A percentile compares a stretch with the other conserved stretches of the same genome.
phyloP scores from a whole-genome alignment of 345 rosid genomes.

The Firmiana major region DNA sequence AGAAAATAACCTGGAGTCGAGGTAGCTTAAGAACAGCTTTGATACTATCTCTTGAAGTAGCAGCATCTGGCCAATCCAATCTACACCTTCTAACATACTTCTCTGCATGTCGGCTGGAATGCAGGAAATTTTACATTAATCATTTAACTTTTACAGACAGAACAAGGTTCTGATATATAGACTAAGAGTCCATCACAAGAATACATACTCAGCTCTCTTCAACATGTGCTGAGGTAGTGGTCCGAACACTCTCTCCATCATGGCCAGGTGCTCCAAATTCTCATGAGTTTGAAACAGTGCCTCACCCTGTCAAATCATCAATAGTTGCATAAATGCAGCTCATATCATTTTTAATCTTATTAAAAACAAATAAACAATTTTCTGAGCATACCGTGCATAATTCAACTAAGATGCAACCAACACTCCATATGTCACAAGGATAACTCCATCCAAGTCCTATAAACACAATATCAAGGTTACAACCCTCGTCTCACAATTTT shows the following conservation, averaged over 20 bases:
- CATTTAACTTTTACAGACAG: constrained; percentile 1
- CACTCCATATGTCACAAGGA: constrained; percentile 80
- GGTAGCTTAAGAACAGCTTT: constrained; percentile 70
- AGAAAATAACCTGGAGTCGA: constrained; percentile 44
- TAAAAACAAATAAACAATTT: not conserved
- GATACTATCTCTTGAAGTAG: constrained; percentile 65
- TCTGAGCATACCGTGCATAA: constrained; percentile 58
- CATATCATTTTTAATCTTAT: not conserved
- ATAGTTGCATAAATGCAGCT: not conserved
- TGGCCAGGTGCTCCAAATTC: constrained; percentile 81
- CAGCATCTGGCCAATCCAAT: constrained; percentile 78
- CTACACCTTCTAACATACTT: constrained; percentile 61
- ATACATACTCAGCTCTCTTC: constrained; percentile 45
- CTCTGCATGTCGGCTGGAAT: constrained; percentile 55
- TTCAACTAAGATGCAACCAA: constrained; percentile 78
- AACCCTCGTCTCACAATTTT: not conserved
- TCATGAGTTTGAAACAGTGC: constrained; percentile 82
- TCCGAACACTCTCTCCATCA: constrained; percentile 81
- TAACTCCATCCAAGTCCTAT: constrained; percentile 80
- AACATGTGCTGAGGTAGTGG: constrained; percentile 52
- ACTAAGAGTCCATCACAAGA: not conserved
- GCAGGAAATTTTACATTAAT: not conserved
- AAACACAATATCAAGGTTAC: not conserved
- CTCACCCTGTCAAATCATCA: constrained; percentile 52
- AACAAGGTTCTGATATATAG: not conserved